Evolutionary conservation across 176 grass and related monocot genomes (phyloP).

Genomic region (Chrysopogon serrulatus): DNA sequence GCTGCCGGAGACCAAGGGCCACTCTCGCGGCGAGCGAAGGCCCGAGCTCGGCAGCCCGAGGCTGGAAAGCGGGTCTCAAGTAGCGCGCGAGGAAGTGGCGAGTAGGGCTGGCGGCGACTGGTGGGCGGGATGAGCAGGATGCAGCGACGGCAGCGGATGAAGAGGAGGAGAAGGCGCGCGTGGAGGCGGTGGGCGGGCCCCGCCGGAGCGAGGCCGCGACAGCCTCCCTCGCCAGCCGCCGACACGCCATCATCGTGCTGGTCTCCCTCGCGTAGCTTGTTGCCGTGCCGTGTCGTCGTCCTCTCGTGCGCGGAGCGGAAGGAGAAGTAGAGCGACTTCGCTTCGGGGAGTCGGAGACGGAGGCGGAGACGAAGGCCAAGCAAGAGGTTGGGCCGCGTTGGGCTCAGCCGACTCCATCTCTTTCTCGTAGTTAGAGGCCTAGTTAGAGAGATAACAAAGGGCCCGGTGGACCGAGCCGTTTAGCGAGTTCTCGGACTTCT

Average conservation of each 20-base stretch:
- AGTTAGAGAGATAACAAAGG: neutral
- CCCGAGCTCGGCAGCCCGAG: neutral
- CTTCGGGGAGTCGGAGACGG: neutral
- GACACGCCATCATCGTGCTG: conserved; percentile 30
- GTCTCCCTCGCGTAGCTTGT: neutral
- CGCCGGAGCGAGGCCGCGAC: conserved; percentile 2
- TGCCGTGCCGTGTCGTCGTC: neutral
- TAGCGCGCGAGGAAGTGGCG: neutral
- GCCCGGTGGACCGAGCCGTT: neutral
- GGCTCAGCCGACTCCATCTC: neutral
- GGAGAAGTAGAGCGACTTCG: neutral
- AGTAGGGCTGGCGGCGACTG: neutral
- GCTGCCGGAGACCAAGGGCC: neutral
- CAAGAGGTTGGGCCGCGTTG: neutral
- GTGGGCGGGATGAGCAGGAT: neutral
- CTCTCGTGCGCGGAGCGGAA: neutral
- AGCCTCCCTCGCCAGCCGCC: conserved; percentile 12
- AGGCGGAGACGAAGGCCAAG: neutral
- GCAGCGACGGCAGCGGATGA: neutral
- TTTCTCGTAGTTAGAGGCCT: neutral
- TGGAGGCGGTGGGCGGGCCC: neutral
- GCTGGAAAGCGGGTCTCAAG: neutral
- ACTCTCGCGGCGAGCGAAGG: neutral
- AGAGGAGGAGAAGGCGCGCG: neutral
- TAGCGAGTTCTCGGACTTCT: neutral